phyloP scores from a whole-genome alignment of 2,329 filamentous ascomycete species.

The Graphium sp. region DNA sequence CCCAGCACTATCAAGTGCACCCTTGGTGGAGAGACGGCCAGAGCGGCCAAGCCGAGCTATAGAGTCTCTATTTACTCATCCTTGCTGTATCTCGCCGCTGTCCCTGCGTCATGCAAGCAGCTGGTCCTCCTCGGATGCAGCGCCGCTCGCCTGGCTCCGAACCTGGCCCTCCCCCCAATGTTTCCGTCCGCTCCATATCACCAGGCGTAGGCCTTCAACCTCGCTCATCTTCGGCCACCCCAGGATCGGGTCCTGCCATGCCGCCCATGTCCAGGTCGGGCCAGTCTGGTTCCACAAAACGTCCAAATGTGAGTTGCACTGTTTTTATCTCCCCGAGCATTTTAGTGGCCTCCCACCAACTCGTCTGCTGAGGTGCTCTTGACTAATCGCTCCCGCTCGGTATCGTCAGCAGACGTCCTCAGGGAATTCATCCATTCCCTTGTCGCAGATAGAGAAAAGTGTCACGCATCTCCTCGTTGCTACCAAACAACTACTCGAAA shows the following conservation, averaged over 20 bases:
- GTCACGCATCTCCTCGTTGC: constrained; percentile 95
- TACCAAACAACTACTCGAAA: constrained; percentile 95
- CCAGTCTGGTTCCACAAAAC: constrained; percentile 24
- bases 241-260: too few species aligned
- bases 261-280: constrained; percentile 23
- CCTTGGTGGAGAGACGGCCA: too few species aligned
- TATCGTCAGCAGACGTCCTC: constrained; percentile 2
- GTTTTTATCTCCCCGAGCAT: background rate
- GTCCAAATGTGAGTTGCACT: constrained; percentile 37
- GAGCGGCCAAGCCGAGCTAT: too few species aligned
- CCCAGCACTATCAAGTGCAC: too few species aligned
- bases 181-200: constrained; percentile 41
- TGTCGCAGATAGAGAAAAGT: constrained; percentile 98
- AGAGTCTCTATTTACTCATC: too few species aligned
- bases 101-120: constrained; percentile 28
- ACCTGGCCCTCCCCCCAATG: constrained; percentile 36
- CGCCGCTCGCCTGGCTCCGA: constrained; percentile 48
- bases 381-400: too few species aligned
- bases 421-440: constrained; percentile 42
- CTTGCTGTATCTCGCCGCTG: too few species aligned
- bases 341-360: constrained; percentile 2
- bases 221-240: constrained; percentile 30
- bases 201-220: constrained; percentile 47
- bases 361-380: constrained; percentile 1
- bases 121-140: constrained; percentile 34